Evolutionary conservation across 2,329 filamentous ascomycete genomes (phyloP).

Genomic region (Penicillium sclerotiorum): DNA sequence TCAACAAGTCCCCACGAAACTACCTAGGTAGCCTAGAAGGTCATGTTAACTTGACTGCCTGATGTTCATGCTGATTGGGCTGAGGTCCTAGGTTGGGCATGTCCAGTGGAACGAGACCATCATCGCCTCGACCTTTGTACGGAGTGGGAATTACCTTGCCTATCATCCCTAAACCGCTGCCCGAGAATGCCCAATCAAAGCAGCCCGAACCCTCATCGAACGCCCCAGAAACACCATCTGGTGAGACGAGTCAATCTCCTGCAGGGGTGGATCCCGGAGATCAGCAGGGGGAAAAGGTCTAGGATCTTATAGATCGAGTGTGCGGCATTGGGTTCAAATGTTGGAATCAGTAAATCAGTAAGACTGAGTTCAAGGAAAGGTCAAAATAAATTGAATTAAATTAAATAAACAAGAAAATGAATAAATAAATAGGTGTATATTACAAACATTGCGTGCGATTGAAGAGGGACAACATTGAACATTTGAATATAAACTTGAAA

Average conservation of each 20-base stretch:
- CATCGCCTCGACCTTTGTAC: not conserved
- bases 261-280: constrained; percentile 7
- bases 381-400: no score
- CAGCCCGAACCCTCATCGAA: constrained; percentile 5
- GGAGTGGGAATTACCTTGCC: no score
- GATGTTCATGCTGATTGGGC: not conserved
- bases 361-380: no score
- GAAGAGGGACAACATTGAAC: no score
- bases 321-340: no score
- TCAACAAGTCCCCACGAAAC: not conserved
- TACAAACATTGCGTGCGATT: no score
- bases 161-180: no score
- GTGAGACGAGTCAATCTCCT: constrained; percentile 5
- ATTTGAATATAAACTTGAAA: no score
- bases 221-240: constrained; percentile 8
- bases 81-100: not conserved
- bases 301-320: no score
- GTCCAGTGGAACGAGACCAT: not conserved
- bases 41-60: not conserved
- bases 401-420: no score
- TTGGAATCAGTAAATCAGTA: no score
- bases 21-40: not conserved
- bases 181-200: constrained; percentile 23
- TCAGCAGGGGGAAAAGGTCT: constrained; percentile 1
- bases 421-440: no score